Evolutionary conservation across 2,329 filamentous ascomycete species (phyloP).

Genomic region (Talaromyces funiculosus): DNA sequence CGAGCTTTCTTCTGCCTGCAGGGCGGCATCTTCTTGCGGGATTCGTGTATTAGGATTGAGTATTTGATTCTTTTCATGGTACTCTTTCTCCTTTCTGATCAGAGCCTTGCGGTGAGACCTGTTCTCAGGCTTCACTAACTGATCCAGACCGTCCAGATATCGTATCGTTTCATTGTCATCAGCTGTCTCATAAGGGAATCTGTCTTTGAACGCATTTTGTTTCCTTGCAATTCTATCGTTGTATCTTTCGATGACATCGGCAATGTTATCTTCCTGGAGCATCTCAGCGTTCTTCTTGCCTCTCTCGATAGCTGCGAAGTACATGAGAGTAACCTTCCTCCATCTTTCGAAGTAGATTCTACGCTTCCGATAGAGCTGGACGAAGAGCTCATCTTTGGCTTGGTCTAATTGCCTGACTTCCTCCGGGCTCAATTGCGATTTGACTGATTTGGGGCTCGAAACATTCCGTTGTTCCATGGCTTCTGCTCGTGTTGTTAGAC

Average conservation of each 20-base stretch:
- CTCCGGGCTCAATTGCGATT: background rate
- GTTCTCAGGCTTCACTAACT: background rate
- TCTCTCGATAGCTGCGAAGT: background rate
- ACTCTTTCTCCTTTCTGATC: background rate
- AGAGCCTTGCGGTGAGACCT: background rate
- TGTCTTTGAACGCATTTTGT: background rate
- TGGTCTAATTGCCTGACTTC: background rate
- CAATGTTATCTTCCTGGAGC: background rate
- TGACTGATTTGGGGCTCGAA: background rate
- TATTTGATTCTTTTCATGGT: background rate
- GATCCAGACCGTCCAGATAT: background rate
- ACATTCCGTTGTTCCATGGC: background rate
- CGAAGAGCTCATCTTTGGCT: background rate
- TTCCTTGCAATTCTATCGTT: background rate
- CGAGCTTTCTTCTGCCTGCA: background rate
- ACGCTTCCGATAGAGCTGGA: background rate
- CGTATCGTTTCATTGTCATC: background rate
- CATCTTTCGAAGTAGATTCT: background rate
- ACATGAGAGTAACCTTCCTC: background rate
- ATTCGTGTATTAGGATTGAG: background rate
- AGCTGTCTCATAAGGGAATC: background rate
- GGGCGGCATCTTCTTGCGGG: background rate
- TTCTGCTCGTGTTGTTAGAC: background rate
- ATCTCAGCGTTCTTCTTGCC: background rate
- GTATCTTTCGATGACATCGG: background rate